Percentiles rank a stretch among this genome's conserved stretches.
Conservation (phyloP, 805 yeast genomes). For the Yamadazyma philogaea region DNA sequence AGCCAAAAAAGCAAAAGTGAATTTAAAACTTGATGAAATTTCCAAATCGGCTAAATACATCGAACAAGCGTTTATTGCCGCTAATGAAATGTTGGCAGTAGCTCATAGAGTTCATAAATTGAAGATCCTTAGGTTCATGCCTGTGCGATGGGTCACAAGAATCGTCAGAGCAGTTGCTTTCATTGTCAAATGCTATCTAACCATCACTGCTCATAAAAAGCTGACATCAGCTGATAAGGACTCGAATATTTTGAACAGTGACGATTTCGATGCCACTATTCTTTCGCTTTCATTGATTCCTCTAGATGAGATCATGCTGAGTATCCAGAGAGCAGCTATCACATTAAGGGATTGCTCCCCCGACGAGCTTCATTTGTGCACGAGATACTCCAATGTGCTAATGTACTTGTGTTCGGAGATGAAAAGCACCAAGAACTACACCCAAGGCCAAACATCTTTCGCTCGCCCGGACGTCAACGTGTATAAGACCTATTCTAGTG, state of each 20-base stretch:
- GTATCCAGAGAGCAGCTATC: constrained; percentile 69
- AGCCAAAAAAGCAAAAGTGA: constrained; percentile 18
- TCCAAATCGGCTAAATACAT: constrained; percentile 73
- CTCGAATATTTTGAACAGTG: constrained; percentile 18
- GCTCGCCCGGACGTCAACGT: background rate
- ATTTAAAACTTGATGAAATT: constrained; percentile 63
- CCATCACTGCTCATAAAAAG: constrained; percentile 49
- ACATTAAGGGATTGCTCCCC: constrained; percentile 81
- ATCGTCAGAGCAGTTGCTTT: constrained; percentile 87
- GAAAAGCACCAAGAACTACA: constrained; percentile 44
- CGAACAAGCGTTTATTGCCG: constrained; percentile 78
- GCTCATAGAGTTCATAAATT: constrained; percentile 67
- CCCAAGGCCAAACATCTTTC: constrained; percentile 14
- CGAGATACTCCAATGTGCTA: constrained; percentile 72
- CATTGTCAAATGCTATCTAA: constrained; percentile 78
- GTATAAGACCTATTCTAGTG: background rate
- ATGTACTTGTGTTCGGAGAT: constrained; percentile 75
- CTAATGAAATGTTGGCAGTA: constrained; percentile 70
- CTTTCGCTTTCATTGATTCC: constrained; percentile 63
- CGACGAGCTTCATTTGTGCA: constrained; percentile 81
- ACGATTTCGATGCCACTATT: constrained; percentile 45
- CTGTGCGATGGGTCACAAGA: constrained; percentile 88
- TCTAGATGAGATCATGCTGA: constrained; percentile 63
- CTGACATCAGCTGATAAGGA: constrained; percentile 9
- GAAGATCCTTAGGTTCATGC: constrained; percentile 69